These are phyloP conservation scores for Kalmanozyma brasiliensis DNA, from an alignment of 1,284 basidiomycete genomes.

Conservation along the genomic window DNA sequence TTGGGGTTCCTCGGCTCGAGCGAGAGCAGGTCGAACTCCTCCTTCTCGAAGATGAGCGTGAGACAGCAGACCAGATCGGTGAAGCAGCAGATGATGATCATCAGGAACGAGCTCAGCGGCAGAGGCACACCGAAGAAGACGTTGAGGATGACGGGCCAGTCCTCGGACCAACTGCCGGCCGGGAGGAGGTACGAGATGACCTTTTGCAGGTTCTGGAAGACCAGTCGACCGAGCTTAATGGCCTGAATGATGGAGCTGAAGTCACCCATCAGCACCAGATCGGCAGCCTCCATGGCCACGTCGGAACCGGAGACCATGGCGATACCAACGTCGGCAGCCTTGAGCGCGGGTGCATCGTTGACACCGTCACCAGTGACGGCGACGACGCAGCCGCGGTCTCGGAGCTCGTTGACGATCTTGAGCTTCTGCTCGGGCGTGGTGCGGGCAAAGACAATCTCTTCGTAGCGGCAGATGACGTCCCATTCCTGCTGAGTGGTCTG, in stretches of 20 bases:
- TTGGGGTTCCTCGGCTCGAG: conserved; percentile 51
- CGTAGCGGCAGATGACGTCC: conserved; percentile 73
- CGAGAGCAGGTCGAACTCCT: conserved; percentile 73
- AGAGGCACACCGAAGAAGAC: conserved; percentile 72
- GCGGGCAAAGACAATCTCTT: conserved; percentile 79
- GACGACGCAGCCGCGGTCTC: conserved; percentile 72
- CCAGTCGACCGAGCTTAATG: conserved; percentile 71
- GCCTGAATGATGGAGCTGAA: conserved; percentile 60
- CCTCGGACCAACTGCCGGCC: conserved; percentile 74
- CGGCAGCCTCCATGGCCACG: conserved; percentile 66
- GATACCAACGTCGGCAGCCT: conserved; percentile 71
- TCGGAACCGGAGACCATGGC: conserved; percentile 71
- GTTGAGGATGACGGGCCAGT: conserved; percentile 76
- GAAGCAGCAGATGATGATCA: conserved; percentile 69
- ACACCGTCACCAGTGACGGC: conserved; percentile 78
- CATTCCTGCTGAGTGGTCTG: conserved; percentile 65
- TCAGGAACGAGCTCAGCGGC: conserved; percentile 71
- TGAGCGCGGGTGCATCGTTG: conserved; percentile 74
- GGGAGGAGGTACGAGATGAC: conserved; percentile 65
- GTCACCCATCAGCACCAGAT: conserved; percentile 57
- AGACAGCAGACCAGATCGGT: conserved; percentile 72
- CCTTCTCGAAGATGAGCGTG: conserved; percentile 74
- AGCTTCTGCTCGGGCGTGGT: conserved; percentile 79
- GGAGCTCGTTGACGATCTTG: conserved; percentile 75
- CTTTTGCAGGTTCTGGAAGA: conserved; percentile 77